These are phyloP conservation scores for Nidularia sp. DNA, from an alignment of 768 basidiomycete species.

Conservation along the genomic window DNA sequence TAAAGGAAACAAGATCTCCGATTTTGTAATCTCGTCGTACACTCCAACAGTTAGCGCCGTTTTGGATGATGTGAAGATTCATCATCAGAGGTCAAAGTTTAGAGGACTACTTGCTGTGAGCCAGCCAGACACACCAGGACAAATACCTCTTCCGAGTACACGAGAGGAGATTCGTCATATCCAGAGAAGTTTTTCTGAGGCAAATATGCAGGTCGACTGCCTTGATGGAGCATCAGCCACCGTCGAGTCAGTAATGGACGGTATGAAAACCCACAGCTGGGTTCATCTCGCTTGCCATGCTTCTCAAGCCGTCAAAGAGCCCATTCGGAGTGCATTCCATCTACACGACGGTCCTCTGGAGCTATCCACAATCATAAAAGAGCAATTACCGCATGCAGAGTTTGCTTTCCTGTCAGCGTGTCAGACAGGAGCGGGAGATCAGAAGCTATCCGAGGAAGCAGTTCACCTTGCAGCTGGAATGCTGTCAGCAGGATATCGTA, in stretches of 20 bases:
- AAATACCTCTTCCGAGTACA: not conserved
- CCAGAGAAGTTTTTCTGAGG: no score
- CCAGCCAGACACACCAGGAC: conserved; percentile 3
- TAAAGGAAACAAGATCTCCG: not conserved
- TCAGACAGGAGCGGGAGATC: conserved; percentile 23
- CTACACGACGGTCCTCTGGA: conserved; percentile 12
- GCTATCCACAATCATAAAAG: conserved; percentile 7
- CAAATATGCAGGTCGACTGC: conserved; percentile 12
- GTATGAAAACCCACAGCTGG: conserved; percentile 10
- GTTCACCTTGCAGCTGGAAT: conserved; percentile 31
- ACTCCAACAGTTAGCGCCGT: conserved; percentile 7
- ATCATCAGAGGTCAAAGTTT: no score
- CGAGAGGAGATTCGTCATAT: no score
- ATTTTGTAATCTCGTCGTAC: conserved; percentile 14
- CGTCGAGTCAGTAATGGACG: conserved; percentile 2
- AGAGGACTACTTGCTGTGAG: no score
- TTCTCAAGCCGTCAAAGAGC: conserved; percentile 16
- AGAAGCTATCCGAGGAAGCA: conserved; percentile 21
- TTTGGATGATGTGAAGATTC: not conserved
- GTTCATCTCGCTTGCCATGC: conserved; percentile 29
- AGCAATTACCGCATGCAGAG: conserved; percentile 7
- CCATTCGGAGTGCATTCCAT: conserved; percentile 16
- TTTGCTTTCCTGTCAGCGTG: conserved; percentile 35
- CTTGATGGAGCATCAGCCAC: conserved; percentile 10
- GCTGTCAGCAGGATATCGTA: conserved; percentile 15